A percentile compares a stretch with the other conserved stretches of the same genome.
phyloP scores from a whole-genome alignment of 164 flowering plant genomes.

The Piper betle region DNA sequence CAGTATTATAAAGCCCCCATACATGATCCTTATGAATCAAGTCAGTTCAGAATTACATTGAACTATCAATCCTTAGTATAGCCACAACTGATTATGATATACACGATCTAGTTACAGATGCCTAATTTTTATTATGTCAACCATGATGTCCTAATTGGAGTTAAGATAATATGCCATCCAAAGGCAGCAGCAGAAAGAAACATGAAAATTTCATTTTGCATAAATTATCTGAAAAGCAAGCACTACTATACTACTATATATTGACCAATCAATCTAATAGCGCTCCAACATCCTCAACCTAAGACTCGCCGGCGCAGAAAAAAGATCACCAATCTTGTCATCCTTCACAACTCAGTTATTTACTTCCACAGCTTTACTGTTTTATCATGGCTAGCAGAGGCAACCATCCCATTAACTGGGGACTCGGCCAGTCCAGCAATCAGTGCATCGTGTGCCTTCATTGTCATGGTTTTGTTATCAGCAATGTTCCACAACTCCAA shows the following conservation, averaged over 20 bases:
- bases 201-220: not conserved
- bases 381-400: conserved; percentile 90
- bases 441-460: conserved; percentile 66
- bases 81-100: too few relatives aligned
- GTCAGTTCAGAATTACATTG: too few relatives aligned
- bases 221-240: not conserved
- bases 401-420: conserved; percentile 72
- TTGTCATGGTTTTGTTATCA: conserved; percentile 76
- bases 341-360: conserved; percentile 16
- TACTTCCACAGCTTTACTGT: conserved; percentile 88
- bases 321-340: not conserved
- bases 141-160: not conserved
- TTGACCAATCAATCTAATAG: not conserved
- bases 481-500: conserved; percentile 93
- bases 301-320: not conserved
- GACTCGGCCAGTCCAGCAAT: conserved; percentile 78
- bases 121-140: not conserved
- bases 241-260: not conserved
- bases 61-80: too few relatives aligned
- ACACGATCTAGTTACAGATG: not conserved
- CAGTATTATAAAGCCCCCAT: too few relatives aligned
- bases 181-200: not conserved
- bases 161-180: not conserved
- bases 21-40: too few relatives aligned
- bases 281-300: not conserved